These are phyloP conservation scores for Venturia carpophila DNA, from an alignment of 2,329 filamentous ascomycete genomes.

Conservation along the genomic window DNA sequence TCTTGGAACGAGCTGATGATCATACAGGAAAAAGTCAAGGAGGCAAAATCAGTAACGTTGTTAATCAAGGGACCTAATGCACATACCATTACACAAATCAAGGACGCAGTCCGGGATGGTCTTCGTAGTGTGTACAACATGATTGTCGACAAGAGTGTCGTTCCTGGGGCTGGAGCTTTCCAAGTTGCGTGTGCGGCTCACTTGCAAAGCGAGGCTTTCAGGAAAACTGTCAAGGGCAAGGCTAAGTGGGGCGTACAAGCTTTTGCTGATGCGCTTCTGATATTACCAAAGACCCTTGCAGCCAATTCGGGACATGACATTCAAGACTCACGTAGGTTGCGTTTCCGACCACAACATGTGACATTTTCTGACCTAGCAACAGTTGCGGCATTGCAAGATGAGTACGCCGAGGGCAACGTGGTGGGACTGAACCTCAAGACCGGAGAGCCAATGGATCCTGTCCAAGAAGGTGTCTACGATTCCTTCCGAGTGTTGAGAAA, in stretches of 20 bases:
- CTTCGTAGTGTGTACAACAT: slow-evolving; percentile 97
- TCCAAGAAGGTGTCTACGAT: slow-evolving; percentile 86
- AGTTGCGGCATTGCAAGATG: slow-evolving; percentile 85
- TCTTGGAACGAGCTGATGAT: slow-evolving; percentile 23
- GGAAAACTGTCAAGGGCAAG: slow-evolving; percentile 92
- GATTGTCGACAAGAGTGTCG: slow-evolving; percentile 95
- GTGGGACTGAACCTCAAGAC: slow-evolving; percentile 81
- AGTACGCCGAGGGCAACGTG: slow-evolving; percentile 71
- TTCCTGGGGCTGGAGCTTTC: slow-evolving; percentile 91
- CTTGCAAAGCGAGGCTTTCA: slow-evolving; percentile 77
- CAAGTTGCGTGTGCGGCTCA: slow-evolving; percentile 87
- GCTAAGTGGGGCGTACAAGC: slow-evolving; percentile 92
- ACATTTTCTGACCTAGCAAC: slow-evolving; percentile 23
- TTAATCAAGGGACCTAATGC: slow-evolving; percentile 97
- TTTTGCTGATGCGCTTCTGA: slow-evolving; percentile 86
- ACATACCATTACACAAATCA: slow-evolving; percentile 95
- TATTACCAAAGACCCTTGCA: slow-evolving; percentile 96
- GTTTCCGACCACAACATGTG: background rate
- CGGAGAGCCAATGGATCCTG: slow-evolving; percentile 90
- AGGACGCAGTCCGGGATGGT: slow-evolving; percentile 90
- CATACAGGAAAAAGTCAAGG: slow-evolving; percentile 78
- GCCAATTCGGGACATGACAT: slow-evolving; percentile 95
- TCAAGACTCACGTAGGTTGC: slow-evolving; percentile 76
- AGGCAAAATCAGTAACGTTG: slow-evolving; percentile 94
- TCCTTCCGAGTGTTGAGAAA: slow-evolving; percentile 93